Evolutionary conservation across 2,329 filamentous ascomycete genomes (phyloP), one percentile per base, ranked within the genome.

Genomic region (Exophiala calicioides): DNA sequence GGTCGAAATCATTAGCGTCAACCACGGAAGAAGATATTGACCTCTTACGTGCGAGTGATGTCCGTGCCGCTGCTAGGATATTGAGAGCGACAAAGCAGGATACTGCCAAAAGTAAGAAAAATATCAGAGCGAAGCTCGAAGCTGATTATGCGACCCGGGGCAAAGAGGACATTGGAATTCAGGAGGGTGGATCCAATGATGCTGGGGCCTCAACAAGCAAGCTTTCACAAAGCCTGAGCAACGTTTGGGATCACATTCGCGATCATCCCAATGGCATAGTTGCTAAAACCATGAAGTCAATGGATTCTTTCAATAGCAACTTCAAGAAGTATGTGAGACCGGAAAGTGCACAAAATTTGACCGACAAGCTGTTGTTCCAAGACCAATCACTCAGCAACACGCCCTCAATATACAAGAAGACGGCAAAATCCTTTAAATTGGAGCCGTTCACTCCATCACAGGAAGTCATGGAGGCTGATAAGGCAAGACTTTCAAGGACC

Each of bases 41-140:
- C 26, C 45, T 59, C n/a, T 52, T 69, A 30, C 57, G 60, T 29
- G 62, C 66, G 2, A 66, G 60, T 41, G 67, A 69, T 52, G 63
- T 69, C 15, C 62, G 66, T 35, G 61, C 63, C 9, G 52, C 58
- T 16, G 67, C 62, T 43, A 55, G 56, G 36, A 21, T 46, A 35
- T 24, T 55, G 9, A 56, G 52, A 23, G 49, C 47, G 8, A 52
- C 57, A n/a, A 57, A 54, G 21, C 55, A 53, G 13, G 50, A 59
- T 5, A 24, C 51, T 4, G 58, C 60, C 7, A 37, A 44, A 3
- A 47, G 55, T 23, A 58, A 57, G 24, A 47, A 46, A 30, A 12
- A 56, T 26, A 42, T 23, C 20, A 51, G 55, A n/a, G 43, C 57
- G 20, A 49, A 50, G 6, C 34, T 62, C 37, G 58, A 64, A 39